Percentiles rank a stretch among this genome's conserved stretches.
phyloP scores from a whole-genome alignment of 352 stramenopile species.

The Phytophthora citricola region DNA sequence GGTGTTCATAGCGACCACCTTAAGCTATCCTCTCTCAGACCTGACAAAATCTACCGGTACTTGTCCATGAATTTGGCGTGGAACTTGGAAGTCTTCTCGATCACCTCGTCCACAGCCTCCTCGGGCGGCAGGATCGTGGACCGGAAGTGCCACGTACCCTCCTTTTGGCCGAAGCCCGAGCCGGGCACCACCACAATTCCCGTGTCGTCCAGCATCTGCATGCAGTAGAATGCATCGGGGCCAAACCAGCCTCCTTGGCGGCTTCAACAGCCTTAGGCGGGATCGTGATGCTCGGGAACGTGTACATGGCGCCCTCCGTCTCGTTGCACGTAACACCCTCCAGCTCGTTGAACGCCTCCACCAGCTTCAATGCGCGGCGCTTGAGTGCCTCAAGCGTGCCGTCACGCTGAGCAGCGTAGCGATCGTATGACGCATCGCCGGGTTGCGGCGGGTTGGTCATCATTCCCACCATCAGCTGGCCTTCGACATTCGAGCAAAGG shows the following conservation, averaged over 20 bases:
- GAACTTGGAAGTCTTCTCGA: slow-evolving; percentile 95
- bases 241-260: slow-evolving; percentile 73
- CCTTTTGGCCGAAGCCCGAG: slow-evolving; percentile 97
- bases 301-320: slow-evolving; percentile 98
- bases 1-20: slow-evolving; percentile 2
- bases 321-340: slow-evolving; percentile 97
- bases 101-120: slow-evolving; percentile 95
- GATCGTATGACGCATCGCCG: slow-evolving; percentile 90
- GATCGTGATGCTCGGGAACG: slow-evolving; percentile 96
- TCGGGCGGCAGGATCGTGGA: slow-evolving; percentile 99
- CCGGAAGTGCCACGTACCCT: slow-evolving; percentile 97
- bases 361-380: slow-evolving; percentile 93
- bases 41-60: slow-evolving; percentile 76
- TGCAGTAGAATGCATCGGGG: slow-evolving; percentile 97
- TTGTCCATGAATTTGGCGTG: slow-evolving; percentile 96
- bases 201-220: slow-evolving; percentile 95
- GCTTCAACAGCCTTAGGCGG: slow-evolving; percentile 87
- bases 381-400: slow-evolving; percentile 95
- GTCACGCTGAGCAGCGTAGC: slow-evolving; percentile 92
- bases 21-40: not conserved
- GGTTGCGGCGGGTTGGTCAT: slow-evolving; percentile 97
- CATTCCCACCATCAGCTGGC: slow-evolving; percentile 97
- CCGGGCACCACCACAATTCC: slow-evolving; percentile 98
- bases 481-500: slow-evolving; percentile 97
- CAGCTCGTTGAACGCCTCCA: slow-evolving; percentile 95